Conservation (phyloP, 108 stramenopile genomes). For the Cyclotella baltica region DNA sequence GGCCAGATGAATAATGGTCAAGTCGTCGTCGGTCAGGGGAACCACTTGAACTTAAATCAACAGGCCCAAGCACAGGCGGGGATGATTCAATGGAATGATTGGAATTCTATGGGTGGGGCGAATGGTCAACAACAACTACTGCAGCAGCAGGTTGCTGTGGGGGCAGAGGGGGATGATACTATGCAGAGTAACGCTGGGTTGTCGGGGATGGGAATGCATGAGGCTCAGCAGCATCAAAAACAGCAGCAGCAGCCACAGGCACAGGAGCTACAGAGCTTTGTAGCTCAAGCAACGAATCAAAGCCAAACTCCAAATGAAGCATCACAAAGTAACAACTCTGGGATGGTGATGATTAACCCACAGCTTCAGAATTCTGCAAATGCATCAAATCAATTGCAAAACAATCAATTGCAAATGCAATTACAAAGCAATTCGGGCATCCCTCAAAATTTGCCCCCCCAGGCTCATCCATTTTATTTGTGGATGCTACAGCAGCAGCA, state of each 20-base stretch:
- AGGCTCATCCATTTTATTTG: conserved; percentile 35
- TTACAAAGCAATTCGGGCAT: not conserved
- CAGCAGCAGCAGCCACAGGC: not conserved
- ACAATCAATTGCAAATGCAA: not conserved
- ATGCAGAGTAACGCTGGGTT: too few relatives aligned
- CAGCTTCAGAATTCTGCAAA: not conserved
- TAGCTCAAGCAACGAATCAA: too few relatives aligned
- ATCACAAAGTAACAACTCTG: not conserved
- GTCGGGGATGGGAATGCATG: not conserved
- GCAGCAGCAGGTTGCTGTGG: not conserved
- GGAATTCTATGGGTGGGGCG: too few relatives aligned
- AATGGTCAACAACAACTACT: not conserved
- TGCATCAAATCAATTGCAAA: not conserved
- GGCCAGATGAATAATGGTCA: not conserved
- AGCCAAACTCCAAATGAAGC: too few relatives aligned
- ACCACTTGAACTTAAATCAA: not conserved
- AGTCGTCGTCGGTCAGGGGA: not conserved
- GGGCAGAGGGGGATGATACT: too few relatives aligned
- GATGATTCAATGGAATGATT: not conserved
- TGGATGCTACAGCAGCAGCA: conserved; percentile 47
- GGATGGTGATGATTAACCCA: not conserved
- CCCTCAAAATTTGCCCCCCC: conserved; percentile 1
- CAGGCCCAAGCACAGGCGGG: not conserved
- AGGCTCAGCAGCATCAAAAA: not conserved
- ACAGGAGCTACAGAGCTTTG: too few relatives aligned